A percentile compares a stretch with the other conserved stretches of the same genome.
Conservation (phyloP, 331 rosid genomes). For the Prunus yedoensis region DNA sequence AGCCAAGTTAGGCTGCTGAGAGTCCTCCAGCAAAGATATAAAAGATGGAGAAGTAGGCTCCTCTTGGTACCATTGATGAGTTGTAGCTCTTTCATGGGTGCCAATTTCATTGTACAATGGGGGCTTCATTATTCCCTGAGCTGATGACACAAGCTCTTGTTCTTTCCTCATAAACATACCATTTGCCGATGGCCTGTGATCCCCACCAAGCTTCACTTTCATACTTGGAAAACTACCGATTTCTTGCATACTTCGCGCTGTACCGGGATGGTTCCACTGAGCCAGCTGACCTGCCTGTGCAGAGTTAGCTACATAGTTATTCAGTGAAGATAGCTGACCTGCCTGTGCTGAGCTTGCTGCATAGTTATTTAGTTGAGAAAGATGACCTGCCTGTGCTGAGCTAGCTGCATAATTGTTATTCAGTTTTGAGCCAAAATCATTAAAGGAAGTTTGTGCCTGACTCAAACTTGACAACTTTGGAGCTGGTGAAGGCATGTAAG, state of each 20-base stretch:
- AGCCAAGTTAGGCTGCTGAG: constrained; percentile 31
- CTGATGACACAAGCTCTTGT: background rate
- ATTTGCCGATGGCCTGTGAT: background rate
- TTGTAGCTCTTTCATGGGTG: constrained; percentile 2
- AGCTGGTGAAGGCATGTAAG: constrained; percentile 11
- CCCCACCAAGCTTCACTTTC: constrained; percentile 1
- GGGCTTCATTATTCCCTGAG: constrained; percentile 9
- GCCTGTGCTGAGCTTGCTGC: background rate
- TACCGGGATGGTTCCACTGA: background rate
- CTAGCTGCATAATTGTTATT: constrained; percentile 8
- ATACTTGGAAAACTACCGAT: background rate
- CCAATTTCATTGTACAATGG: constrained; percentile 16
- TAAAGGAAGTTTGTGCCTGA: background rate
- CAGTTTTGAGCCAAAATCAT: background rate
- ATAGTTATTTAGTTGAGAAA: constrained; percentile 1
- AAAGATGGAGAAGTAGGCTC: constrained; percentile 7
- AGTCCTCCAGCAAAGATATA: constrained; percentile 17
- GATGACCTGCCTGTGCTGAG: background rate
- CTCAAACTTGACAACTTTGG: constrained; percentile 5
- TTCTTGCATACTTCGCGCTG: constrained; percentile 1
- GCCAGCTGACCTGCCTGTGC: constrained; percentile 7
- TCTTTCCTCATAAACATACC: background rate
- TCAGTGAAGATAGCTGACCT: constrained; percentile 3
- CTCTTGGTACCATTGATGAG: constrained; percentile 10
- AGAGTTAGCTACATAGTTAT: constrained; percentile 2